Base-by-base conservation (phyloP, 345 rosid species). In the Syzygium grande region DNA sequence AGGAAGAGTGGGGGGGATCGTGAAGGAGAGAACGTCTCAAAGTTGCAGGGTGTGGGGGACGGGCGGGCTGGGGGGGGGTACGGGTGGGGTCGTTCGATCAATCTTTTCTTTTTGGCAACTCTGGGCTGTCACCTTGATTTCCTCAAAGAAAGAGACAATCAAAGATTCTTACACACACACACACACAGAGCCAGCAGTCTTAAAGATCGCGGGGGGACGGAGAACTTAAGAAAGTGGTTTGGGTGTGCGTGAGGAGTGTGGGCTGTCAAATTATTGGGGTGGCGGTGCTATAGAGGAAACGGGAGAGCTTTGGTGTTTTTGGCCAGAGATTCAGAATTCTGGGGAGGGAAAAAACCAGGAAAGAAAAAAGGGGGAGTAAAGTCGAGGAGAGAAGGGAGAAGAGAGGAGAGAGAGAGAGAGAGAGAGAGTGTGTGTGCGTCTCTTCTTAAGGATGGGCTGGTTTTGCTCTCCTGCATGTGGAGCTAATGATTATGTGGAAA, bases 81-180 rank as follows among this genome's bases (percentile, higher is more conserved):
- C 30, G 29, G 83, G 58, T 15, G 43, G 23, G 29, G 51, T 38
- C 30, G 41, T 46, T 17, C 3, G 41, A 34, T 25, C 3, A 88
- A 87, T 87, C 86, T 49, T 73, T 38, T 84, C 86, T 41, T 63
- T 83, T 85, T 79, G 91, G 91, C 19, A 84, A 85, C 89, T 88
- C 88, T 90, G 86, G 86, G 86, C 86, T 89, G 87, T 55, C 89
- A 90, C 94, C 94, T 92, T 88, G 95, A 94, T 91, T 92, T 92
- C 94, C 92, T 92, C 91, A 89, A 91, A 90, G 86, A 86, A 89
- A 88, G 87, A 77, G 87, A 88, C 86, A 86, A 92, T 87, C 90
- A 92, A 89, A 91, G 90, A 91, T 91, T 89, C 90, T 88, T 88
- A 43, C 46, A 43, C 46, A 43, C 46, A 43, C 46, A 43, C 46